Evolutionary conservation across 257 asterid species (phyloP), one percentile per base, ranked within the genome.

Genomic region (Gynochthodes officinalis): DNA sequence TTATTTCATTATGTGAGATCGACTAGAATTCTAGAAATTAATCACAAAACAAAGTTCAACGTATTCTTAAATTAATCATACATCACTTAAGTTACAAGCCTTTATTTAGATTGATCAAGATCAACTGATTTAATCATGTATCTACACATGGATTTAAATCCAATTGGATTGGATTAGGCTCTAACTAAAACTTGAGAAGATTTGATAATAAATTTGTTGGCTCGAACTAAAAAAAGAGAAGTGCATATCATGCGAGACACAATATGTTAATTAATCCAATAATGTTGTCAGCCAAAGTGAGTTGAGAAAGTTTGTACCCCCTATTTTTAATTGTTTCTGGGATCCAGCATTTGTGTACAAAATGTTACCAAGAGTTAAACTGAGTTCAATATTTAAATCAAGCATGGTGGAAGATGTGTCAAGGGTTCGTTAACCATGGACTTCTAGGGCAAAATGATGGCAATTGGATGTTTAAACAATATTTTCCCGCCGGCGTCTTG

Each of bases 351-450:
- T 69, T 12, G 37, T 33, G 37, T 52, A 52, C 64, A n/a, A 69
- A 69, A 69, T 37, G 64, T 18, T 39, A 30, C 64, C 23, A 46
- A 23, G 44, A 46, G 44, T 37, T 37, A 32, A 6, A 70, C 5
- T 33, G 67, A 53, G 18, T 21, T 53, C 23, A 54, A 37, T 70
- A 53, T 70, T 70, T 28, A 37, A 70, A 53, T 27, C 64, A 40
- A 27, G 13, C n/a, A 21, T 53, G 73, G 73, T 69, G 73, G 73
- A 69, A 69, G 64, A 53, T 69, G 73, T 6, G 73, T 69, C 73
- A 69, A 49, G 16, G 18, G 72, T 46, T 46, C 1, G 73, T 49
- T 68, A 39, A 3, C 3, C 2, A 35, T 19, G 32, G 60, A 68
- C 73, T 68, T 68, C 54, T 46, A 16, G 40, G 72, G 61, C 72